Conservation (phyloP, 805 yeast genomes). For the Sungouiella thailandica region DNA sequence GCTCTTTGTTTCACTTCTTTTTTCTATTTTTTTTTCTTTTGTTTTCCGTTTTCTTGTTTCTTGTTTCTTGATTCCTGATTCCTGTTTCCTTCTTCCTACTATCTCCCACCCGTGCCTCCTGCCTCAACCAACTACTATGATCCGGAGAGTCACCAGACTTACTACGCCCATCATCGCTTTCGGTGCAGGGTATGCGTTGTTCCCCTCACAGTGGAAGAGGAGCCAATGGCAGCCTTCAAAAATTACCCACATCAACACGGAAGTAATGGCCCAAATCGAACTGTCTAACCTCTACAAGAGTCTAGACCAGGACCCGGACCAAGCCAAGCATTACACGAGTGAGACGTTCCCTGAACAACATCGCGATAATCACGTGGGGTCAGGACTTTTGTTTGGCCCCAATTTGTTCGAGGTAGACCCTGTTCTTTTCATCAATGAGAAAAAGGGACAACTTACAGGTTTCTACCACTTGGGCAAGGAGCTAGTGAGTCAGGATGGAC, state of each 20-base stretch:
- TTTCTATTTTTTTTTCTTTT: too few relatives aligned
- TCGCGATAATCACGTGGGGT: slow-evolving; percentile 58
- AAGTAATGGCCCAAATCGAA: slow-evolving; percentile 25
- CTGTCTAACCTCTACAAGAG: slow-evolving; percentile 26
- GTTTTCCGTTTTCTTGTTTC: too few relatives aligned
- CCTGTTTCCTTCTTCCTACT: too few relatives aligned
- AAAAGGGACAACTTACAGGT: slow-evolving; percentile 50
- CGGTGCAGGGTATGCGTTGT: slow-evolving; percentile 13
- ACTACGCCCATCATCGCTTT: slow-evolving; percentile 14
- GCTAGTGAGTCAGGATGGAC: slow-evolving; percentile 63
- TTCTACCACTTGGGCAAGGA: slow-evolving; percentile 69
- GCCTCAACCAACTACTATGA: too few relatives aligned
- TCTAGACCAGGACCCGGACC: slow-evolving; percentile 4
- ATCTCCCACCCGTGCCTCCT: too few relatives aligned
- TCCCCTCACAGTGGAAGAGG: slow-evolving; percentile 16
- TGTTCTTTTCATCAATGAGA: slow-evolving; percentile 49
- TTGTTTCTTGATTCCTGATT: too few relatives aligned
- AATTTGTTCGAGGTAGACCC: slow-evolving; percentile 74
- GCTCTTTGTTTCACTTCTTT: too few relatives aligned
- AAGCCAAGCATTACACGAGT: slow-evolving; percentile 9
- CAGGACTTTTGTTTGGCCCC: slow-evolving; percentile 67
- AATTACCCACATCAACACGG: slow-evolving; percentile 14
- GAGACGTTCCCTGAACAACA: slow-evolving; percentile 51
- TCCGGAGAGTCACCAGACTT: slow-evolving; percentile 9
- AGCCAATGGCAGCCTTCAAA: slow-evolving; percentile 11